Conservation (phyloP, 2,329 filamentous ascomycete species). For the Cytospora mali region DNA sequence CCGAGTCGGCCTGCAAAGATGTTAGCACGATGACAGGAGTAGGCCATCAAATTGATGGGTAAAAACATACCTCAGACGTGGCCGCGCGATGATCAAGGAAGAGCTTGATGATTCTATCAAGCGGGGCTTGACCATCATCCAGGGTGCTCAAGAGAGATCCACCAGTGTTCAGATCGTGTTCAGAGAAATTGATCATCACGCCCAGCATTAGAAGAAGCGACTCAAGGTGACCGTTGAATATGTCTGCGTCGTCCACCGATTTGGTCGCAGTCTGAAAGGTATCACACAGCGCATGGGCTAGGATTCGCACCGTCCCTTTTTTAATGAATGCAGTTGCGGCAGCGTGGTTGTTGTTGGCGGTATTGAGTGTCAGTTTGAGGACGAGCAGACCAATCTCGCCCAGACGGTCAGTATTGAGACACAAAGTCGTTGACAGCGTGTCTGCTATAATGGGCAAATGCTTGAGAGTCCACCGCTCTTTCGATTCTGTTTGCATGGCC, state of each 20-base stretch:
- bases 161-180: constrained; percentile 70
- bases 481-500: constrained; percentile 47
- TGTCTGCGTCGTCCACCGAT: constrained; percentile 51
- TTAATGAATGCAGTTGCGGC: constrained; percentile 71
- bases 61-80: constrained; percentile 64
- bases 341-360: constrained; percentile 77
- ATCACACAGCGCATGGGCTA: constrained; percentile 54
- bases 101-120: constrained; percentile 63
- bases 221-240: constrained; percentile 60
- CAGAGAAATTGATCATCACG: constrained; percentile 83
- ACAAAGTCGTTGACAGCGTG: constrained; percentile 46
- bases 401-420: constrained; percentile 39
- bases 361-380: constrained; percentile 77
- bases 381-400: constrained; percentile 50
- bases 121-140: constrained; percentile 43
- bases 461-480: constrained; percentile 49
- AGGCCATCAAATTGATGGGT: not conserved
- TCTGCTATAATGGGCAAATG: constrained; percentile 56
- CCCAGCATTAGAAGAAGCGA: constrained; percentile 77
- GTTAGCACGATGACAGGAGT: constrained; percentile 29
- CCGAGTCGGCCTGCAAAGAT: constrained; percentile 61
- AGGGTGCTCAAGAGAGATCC: constrained; percentile 47
- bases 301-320: constrained; percentile 53
- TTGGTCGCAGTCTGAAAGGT: constrained; percentile 53
- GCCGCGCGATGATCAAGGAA: constrained; percentile 70